These are phyloP conservation scores for Phytophthora ohioensis DNA, from an alignment of 352 stramenopile species.

Conservation along the genomic window DNA sequence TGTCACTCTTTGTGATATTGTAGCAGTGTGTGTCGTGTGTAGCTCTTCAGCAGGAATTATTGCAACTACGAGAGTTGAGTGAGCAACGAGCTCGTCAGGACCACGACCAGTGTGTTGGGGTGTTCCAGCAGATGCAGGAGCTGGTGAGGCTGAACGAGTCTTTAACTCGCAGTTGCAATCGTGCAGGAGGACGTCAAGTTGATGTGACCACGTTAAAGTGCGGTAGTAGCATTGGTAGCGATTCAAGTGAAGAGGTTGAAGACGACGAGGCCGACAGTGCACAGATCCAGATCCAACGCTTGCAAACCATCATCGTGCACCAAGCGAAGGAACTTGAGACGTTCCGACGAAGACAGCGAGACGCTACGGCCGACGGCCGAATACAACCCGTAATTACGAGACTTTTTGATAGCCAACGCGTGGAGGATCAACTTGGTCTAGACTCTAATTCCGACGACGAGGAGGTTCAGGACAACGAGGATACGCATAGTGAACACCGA, in stretches of 20 bases:
- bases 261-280: background rate
- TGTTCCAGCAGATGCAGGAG: slow-evolving; percentile 59
- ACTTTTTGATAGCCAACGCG: slow-evolving; percentile 13
- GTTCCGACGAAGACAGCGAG: slow-evolving; percentile 28
- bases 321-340: slow-evolving; percentile 48
- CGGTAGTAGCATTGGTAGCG: background rate
- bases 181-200: background rate
- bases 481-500: background rate
- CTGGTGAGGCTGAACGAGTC: slow-evolving; percentile 50
- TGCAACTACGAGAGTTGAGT: slow-evolving; percentile 21
- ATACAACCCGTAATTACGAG: background rate
- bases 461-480: background rate
- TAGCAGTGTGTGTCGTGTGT: slow-evolving; percentile 31
- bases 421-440: background rate
- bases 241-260: background rate
- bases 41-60: slow-evolving; percentile 27
- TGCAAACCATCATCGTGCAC: slow-evolving; percentile 52
- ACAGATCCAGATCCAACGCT: slow-evolving; percentile 19
- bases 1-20: too few species aligned
- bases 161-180: slow-evolving; percentile 7
- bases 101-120: slow-evolving; percentile 45
- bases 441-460: background rate
- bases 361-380: slow-evolving; percentile 7
- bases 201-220: background rate
- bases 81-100: slow-evolving; percentile 41